phyloP scores from a whole-genome alignment of 192 early-diverging fungal genomes.

The Pilobolus umbonatus region DNA sequence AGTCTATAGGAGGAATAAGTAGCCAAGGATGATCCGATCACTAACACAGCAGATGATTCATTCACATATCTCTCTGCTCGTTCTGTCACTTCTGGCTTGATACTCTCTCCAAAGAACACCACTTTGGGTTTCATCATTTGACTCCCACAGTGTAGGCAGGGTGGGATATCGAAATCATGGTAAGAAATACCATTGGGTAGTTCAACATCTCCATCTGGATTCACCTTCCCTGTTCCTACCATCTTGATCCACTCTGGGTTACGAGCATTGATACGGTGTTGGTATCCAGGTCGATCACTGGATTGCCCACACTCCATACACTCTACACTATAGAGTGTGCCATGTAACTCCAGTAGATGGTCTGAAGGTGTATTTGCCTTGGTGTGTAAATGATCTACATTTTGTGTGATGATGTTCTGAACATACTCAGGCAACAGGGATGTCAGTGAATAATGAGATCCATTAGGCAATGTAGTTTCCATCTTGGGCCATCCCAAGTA shows the following conservation, averaged over 20 bases:
- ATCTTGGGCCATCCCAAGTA: slow-evolving; percentile 79
- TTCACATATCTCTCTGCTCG: slow-evolving; percentile 55
- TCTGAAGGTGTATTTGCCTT: slow-evolving; percentile 45
- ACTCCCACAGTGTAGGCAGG: slow-evolving; percentile 57
- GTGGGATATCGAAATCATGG: slow-evolving; percentile 65
- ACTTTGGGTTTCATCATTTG: slow-evolving; percentile 73
- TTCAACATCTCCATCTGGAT: slow-evolving; percentile 85
- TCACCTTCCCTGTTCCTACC: slow-evolving; percentile 33
- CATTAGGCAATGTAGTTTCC: slow-evolving; percentile 64
- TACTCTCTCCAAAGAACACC: slow-evolving; percentile 90
- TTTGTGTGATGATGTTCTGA: slow-evolving; percentile 78
- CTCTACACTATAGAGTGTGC: slow-evolving; percentile 65
- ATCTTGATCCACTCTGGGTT: slow-evolving; percentile 59
- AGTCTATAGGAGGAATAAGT: slow-evolving; percentile 83
- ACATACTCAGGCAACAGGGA: slow-evolving; percentile 47
- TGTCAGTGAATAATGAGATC: slow-evolving; percentile 59
- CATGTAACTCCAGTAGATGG: slow-evolving; percentile 80
- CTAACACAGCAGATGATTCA: slow-evolving; percentile 57
- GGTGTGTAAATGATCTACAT: slow-evolving; percentile 83
- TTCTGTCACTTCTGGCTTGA: slow-evolving; percentile 48
- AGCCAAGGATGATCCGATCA: slow-evolving; percentile 76
- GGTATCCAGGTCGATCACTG: slow-evolving; percentile 56
- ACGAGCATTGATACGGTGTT: slow-evolving; percentile 52
- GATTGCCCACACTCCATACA: slow-evolving; percentile 65
- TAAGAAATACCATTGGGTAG: slow-evolving; percentile 52